Evolutionary conservation across 805 yeast genomes (phyloP), one percentile per base, ranked within the genome.

Genomic region (Hanseniaspora thailandica): DNA sequence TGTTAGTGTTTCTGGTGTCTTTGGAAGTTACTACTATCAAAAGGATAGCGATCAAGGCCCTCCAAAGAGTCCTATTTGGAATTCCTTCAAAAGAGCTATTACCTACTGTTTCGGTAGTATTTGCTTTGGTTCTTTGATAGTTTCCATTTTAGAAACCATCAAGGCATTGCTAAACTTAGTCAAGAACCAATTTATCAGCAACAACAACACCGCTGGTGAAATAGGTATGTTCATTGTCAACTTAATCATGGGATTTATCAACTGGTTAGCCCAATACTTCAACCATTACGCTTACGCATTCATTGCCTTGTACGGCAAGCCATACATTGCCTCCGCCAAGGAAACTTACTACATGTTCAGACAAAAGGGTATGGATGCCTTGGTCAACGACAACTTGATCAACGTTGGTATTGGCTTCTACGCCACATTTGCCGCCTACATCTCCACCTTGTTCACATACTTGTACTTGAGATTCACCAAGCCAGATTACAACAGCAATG

Each of bases 21-120:
- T 77, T 64, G 96, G 96, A 9, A 77, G 90, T 8, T 89, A 97
- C 96, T 88, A 86, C 67, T 89, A 86, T 67, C 76, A 84, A 66
- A 76, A 84, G 19, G 73, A 73, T 53, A 77, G 87, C 12, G 87
- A 82, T 63, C 83, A 82, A 64, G 88, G 88, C 2, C 82, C 78
- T 70, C 95, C 96, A 31, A 74, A 64, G 60, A 75, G 76, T 71
- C 90, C 95, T 3, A 93, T 94, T 0, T 69, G 81, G 56, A 88
- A 93, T 2, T 82, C 96, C 2, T 78, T 88, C 58, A 78, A 73
- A 61, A 75, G 95, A 59, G 86, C 95, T 0, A 66, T 86, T 66
- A 84, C 95, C 3, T 84, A 81, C 63, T 86, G 95, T 9, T 83
- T 88, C 62, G 97, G 97, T 2, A 84, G 95, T 2, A 82, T 89